A percentile compares a stretch with the other conserved stretches of the same genome.
Conservation (phyloP, 208 protist species). For the Acanthamoeba royreba region DNA sequence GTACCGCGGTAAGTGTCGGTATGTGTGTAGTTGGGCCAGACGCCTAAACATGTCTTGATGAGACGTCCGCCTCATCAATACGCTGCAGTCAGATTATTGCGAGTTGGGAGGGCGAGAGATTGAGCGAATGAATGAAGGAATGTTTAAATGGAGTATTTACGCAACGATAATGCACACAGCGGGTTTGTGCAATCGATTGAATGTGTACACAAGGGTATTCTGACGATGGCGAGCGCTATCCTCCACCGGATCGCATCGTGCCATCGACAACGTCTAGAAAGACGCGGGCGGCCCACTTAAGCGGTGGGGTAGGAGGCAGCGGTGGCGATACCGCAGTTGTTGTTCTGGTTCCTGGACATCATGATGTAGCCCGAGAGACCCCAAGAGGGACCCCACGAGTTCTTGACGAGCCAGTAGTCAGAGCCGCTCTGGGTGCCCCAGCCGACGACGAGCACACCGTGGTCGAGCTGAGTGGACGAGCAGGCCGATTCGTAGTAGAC, state of each 20-base stretch:
- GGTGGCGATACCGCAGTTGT: conserved; percentile 5
- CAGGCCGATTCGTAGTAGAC: conserved; percentile 81
- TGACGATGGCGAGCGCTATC: too few species aligned
- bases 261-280: too few species aligned
- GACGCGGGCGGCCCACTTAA: neutral
- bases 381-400: conserved; percentile 74
- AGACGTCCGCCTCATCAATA: neutral
- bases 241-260: too few species aligned
- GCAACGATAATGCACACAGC: too few species aligned
- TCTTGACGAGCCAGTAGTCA: conserved; percentile 74
- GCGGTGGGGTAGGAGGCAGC: conserved; percentile 1
- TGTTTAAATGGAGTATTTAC: too few species aligned
- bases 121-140: too few species aligned
- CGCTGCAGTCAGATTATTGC: too few species aligned
- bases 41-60: neutral
- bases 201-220: too few species aligned
- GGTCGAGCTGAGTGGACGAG: conserved; percentile 72
- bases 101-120: too few species aligned
- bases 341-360: conserved; percentile 45
- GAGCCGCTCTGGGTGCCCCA: conserved; percentile 64
- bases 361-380: conserved; percentile 72
- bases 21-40: neutral
- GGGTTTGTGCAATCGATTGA: too few species aligned
- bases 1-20: neutral
- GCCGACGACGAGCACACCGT: conserved; percentile 77